Evolutionary conservation across 331 rosid genomes (phyloP), one percentile per base, ranked within the genome.

Genomic region (Arachis monticola): DNA sequence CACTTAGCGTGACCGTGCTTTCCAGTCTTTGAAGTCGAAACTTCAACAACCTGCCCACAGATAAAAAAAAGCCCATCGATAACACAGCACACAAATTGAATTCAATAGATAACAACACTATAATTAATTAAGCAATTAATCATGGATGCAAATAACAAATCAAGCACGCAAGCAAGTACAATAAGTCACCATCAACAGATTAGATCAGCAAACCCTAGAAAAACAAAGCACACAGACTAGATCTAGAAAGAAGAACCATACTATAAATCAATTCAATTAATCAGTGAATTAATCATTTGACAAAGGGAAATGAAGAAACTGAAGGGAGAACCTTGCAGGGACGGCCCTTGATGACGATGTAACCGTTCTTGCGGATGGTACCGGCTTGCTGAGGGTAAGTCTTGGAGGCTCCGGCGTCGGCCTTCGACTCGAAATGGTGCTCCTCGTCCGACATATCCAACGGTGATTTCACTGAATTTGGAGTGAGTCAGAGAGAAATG

Each of bases 1-100:
- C 95, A 89, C 80, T 89, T 89, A 0, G 95, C 95, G 5, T 89
- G 95, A 38, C 95, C 95, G 2, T 89, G 95, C 86, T 89, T 89
- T 1, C 95, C 95, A 2, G 95, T 89, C 83, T 89, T 89, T n/a
- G 95, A 89, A 59, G 95, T 89, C 0, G 95, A 89, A 80, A 89
- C 95, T 83, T 89, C 95, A 57, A 89, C 95, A 76, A 89, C 95
- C 95, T 89, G 77, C 5, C 12, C 13, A 9, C 31, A 67, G 1
- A n/a, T n/a, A n/a, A 1, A 7, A 44, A 6, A 1, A 45, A 45
- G 9, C 14, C 10, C 14, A 70, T 1, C 1, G 17, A 8, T 35
- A 7, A 8, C 31, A 7, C 6, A 7, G 45, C 46, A 75, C 65
- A 42, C 6, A 11, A n/a, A n/a, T n/a, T n/a, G n/a, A 10, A 14